These are phyloP conservation scores for Glebionis coronaria DNA, from an alignment of 129 eudicot species.

Conservation along the genomic window DNA sequence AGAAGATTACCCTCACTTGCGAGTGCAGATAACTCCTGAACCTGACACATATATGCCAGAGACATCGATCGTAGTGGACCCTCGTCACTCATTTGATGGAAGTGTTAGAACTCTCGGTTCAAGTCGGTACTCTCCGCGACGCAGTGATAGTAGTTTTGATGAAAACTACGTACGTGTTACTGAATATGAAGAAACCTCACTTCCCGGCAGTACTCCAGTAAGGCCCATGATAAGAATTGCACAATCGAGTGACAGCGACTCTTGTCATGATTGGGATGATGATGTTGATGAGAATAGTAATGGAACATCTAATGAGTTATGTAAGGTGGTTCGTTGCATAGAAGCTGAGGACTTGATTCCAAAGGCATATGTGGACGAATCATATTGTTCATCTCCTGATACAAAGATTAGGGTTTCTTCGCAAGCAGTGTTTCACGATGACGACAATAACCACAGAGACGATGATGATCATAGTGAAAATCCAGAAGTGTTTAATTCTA, in stretches of 20 bases:
- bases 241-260: slow-evolving; percentile 43
- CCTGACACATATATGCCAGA: slow-evolving; percentile 28
- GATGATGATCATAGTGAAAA: slow-evolving; percentile 17
- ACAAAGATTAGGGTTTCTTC: slow-evolving; percentile 28
- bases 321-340: slow-evolving; percentile 82
- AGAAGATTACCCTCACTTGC: slow-evolving; percentile 57
- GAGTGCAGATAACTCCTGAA: slow-evolving; percentile 49
- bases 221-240: slow-evolving; percentile 43
- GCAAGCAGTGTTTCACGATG: slow-evolving; percentile 14
- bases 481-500: slow-evolving; percentile 17
- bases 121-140: slow-evolving; percentile 50
- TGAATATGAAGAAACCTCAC: slow-evolving; percentile 50
- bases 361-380: slow-evolving; percentile 17
- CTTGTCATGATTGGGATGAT: slow-evolving; percentile 50
- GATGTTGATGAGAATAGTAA: slow-evolving; percentile 51
- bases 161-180: slow-evolving; percentile 41
- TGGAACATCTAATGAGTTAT: slow-evolving; percentile 47
- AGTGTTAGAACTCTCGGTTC: slow-evolving; percentile 38
- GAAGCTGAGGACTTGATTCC: slow-evolving; percentile 40
- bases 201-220: slow-evolving; percentile 33
- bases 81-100: slow-evolving; percentile 39
- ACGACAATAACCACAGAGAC: too few species aligned
- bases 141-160: slow-evolving; percentile 57
- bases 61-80: slow-evolving; percentile 36
- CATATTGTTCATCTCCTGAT: slow-evolving; percentile 35